phyloP scores from a whole-genome alignment of 805 yeast genomes.

The Yarrowia hollandica region DNA sequence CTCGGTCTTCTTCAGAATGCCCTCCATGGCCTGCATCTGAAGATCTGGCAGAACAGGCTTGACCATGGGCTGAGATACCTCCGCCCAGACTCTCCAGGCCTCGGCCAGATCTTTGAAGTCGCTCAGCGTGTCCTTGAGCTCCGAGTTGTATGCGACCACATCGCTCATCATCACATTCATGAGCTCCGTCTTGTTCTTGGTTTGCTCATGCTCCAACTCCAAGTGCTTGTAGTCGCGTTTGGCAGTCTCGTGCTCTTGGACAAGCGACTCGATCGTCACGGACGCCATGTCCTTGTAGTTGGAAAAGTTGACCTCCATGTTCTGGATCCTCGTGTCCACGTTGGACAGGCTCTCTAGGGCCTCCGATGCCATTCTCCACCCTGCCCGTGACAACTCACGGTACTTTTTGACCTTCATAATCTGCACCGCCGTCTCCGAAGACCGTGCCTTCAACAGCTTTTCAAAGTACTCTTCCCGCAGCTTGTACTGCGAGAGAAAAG shows the following conservation, averaged over 20 bases:
- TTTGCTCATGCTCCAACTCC: neutral
- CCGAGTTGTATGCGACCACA: constrained; percentile 1
- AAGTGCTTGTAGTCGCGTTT: constrained; percentile 1
- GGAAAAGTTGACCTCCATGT: neutral
- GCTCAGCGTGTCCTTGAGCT: neutral
- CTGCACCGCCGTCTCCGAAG: constrained; percentile 19
- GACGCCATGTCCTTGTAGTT: neutral
- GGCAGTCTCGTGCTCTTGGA: neutral
- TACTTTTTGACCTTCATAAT: constrained; percentile 24
- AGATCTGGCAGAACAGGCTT: neutral
- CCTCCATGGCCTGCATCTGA: neutral
- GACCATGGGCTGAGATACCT: neutral
- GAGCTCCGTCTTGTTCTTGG: constrained; percentile 11
- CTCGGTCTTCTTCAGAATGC: neutral
- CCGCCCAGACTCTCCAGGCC: constrained; percentile 1
- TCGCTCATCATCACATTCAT: constrained; percentile 26
- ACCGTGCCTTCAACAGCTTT: constrained; percentile 12
- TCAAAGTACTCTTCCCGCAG: constrained; percentile 5
- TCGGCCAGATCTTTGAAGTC: neutral
- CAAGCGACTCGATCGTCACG: constrained; percentile 8
- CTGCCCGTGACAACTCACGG: constrained; percentile 16
- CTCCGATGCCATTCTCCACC: constrained; percentile 26
- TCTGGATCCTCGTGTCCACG: neutral
- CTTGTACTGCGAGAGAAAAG: constrained; percentile 2
- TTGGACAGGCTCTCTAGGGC: constrained; percentile 14